A percentile compares a stretch with the other conserved stretches of the same genome.
phyloP scores from a whole-genome alignment of 805 yeast genomes.

The Clavispora phyllophila region DNA sequence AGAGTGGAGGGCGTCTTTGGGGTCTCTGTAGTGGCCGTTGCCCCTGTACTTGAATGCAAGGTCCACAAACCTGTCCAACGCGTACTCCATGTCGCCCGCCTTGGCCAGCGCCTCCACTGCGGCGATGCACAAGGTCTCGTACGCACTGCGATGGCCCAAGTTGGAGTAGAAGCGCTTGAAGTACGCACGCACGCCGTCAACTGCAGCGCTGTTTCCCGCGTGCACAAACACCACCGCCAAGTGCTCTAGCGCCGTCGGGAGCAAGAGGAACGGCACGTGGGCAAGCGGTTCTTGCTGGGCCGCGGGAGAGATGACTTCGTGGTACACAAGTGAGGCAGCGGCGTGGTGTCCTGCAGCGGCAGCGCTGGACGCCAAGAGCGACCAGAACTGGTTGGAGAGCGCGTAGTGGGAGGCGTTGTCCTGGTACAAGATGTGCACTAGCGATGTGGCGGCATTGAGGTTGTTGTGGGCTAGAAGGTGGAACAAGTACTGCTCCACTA shows the following conservation, averaged over 20 bases:
- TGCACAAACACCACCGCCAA: slow-evolving; percentile 26
- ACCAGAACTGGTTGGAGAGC: slow-evolving; percentile 34
- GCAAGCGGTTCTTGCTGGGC: slow-evolving; percentile 13
- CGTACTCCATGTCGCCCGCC: slow-evolving; percentile 16
- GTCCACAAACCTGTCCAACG: slow-evolving; percentile 21
- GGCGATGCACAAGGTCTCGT: slow-evolving; percentile 22
- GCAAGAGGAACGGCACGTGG: slow-evolving; percentile 28
- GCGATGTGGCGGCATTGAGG: slow-evolving; percentile 20
- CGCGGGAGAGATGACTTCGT: slow-evolving; percentile 30
- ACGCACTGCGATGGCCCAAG: slow-evolving; percentile 23
- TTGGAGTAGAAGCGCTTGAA: slow-evolving; percentile 36
- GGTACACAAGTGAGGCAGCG: slow-evolving; percentile 32
- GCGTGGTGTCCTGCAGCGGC: slow-evolving; percentile 20
- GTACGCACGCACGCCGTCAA: slow-evolving; percentile 28
- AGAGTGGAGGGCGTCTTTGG: slow-evolving; percentile 5
- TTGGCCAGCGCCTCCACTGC: slow-evolving; percentile 29
- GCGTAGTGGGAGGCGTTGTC: slow-evolving; percentile 8
- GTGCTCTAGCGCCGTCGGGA: slow-evolving; percentile 21
- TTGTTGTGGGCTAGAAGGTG: slow-evolving; percentile 17
- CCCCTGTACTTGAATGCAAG: slow-evolving; percentile 17
- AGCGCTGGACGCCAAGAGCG: slow-evolving; percentile 20
- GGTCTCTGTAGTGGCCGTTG: slow-evolving; percentile 8
- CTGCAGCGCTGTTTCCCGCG: slow-evolving; percentile 19
- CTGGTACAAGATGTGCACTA: slow-evolving; percentile 23
- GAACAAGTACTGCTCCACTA: slow-evolving; percentile 21